Evolutionary conservation across 208 protist genomes (phyloP), one percentile per base, ranked within the genome.

Genomic region (Wallacemonas sp.): DNA sequence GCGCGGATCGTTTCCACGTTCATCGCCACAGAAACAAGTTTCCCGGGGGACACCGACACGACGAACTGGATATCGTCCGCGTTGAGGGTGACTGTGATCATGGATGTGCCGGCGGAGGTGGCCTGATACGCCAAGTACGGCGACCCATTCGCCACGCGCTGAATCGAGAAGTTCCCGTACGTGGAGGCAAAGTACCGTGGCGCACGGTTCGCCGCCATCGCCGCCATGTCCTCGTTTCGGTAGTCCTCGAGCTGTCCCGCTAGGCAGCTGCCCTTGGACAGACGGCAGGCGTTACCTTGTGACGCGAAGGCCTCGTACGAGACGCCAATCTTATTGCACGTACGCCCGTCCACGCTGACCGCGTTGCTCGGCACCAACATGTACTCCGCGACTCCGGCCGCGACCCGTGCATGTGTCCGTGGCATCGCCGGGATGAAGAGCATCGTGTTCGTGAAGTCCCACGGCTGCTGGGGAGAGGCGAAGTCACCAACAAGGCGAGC

Each of bases 321-420:
- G 17, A 96, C 88, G 24, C 93, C 93, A 1, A 97, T 75, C 61
- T 94, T 94, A 72, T 97, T 83, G 73, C 93, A 97, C 33, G 86
- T 79, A 11, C 70, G 68, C 9, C 93, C 93, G 38, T 92, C 64
- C 28, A 89, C 17, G 1, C 79, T 91, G 53, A 96, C 90, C 27
- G 80, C 66, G 14, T 62, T 78, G 2, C 38, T 80, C 47, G 87
- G 64, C 22, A 95, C 47, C 41, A 97, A 41, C 49, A 96, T 85
- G 85, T 84, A 96, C 72, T 96, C 91, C 38, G 60, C 55, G 44
- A 71, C 24, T 9, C 83, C 86, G 0, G 77, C 75, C 44, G n/a
- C 14, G 19, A 90, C 78, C 26, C 80, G 83, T 33, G 53, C 54
- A 49, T 87, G 61, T 14, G 53, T 66, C 6, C 19, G 54, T 4